Evolutionary conservation across 345 rosid genomes (phyloP), one percentile per base, ranked within the genome.

Genomic region (Gossypium herbaceum): DNA sequence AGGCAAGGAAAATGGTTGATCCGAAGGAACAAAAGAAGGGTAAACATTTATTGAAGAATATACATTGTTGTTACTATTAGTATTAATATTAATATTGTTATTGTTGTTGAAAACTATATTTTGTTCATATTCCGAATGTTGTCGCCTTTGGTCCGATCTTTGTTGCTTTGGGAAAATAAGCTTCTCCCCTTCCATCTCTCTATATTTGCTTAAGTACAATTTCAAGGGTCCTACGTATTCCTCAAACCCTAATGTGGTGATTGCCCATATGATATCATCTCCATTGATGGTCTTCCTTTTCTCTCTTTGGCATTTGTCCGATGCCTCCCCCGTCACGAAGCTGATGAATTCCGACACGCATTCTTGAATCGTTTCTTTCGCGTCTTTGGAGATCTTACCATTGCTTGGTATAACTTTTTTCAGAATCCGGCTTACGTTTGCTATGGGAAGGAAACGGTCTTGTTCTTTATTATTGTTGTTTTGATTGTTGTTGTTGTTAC

Each of bases 311-410:
- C 92, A 88, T 79, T 87, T 90, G 52, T 88, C 92, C 0, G 91
- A 90, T 3, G 92, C 92, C 77, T 90, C 89, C n/a, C 91, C 92
- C 0, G 92, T 85, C 6, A 90, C 86, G 15, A 90, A 90, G 78
- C 94, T 90, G 1, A 90, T 88, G 84, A 90, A 88, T 84, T 88
- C 92, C 0, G 91, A 90, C 7, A 90, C 91, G 34, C 92, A 90
- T 84, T 90, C 94, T 67, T 88, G 90, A 47, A 88, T 86, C 9
- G 91, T 88, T 75, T 87, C 92, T 65, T 90, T 90, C 0, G 92
- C 92, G 10, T 90, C 92, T 71, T 90, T 90, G 0, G 94, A 88
- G 78, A 90, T 90, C 68, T 87, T 90, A 5, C 90, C 92, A 2
- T 86, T 90, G 48, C 79, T 81, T 0, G 91, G 92, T 47, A 90